These are phyloP conservation scores for Trichosanthes cucumerina DNA, from an alignment of 306 rosid genomes.

Conservation along the genomic window DNA sequence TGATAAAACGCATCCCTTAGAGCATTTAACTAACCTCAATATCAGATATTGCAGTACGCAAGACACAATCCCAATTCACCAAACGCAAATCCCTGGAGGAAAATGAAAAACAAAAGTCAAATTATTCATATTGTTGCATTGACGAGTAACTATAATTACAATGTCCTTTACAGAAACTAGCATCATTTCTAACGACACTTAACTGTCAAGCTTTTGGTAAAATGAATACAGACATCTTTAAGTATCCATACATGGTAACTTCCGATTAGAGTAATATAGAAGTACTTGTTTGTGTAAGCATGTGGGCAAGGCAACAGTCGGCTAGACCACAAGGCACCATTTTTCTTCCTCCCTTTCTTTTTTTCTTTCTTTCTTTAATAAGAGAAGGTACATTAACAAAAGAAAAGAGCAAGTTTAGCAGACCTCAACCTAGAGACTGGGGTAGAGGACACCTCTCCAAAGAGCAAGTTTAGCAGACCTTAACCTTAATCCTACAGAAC, in stretches of 20 bases:
- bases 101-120: constrained; percentile 8
- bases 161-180: not conserved
- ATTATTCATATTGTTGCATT: not conserved
- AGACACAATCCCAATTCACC: constrained; percentile 88
- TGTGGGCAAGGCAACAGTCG: not conserved
- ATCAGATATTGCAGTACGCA: constrained; percentile 92
- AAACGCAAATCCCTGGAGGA: constrained; percentile 70
- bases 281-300: not conserved
- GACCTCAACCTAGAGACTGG: not conserved
- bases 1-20: not conserved
- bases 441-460: not conserved
- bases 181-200: not conserved
- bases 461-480: not conserved
- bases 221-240: not conserved
- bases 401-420: not conserved
- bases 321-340: not conserved
- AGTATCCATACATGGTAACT: not conserved
- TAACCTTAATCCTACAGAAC: not conserved
- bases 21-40: constrained; percentile 53
- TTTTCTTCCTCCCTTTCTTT: not conserved
- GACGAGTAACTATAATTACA: not conserved
- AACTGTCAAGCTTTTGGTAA: not conserved
- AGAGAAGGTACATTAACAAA: not conserved
- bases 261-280: not conserved
- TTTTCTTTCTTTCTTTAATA: not conserved